Base-by-base conservation (phyloP, 2,329 filamentous ascomycete species). In the Hypocreales sp. region DNA sequence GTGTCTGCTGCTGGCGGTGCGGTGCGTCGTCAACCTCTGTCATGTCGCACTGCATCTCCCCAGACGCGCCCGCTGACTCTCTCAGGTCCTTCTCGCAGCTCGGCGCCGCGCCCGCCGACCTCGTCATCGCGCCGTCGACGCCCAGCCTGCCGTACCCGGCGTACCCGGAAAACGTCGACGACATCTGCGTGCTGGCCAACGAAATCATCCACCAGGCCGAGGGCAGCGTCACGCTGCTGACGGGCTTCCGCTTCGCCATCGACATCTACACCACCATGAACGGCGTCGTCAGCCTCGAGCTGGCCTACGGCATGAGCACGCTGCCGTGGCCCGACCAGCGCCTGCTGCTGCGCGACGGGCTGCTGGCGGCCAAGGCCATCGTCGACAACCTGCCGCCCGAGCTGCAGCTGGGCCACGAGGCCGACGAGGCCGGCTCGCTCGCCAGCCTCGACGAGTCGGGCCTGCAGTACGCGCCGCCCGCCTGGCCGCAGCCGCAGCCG, bases 231-330 rank as follows among this genome's bases (percentile, higher is more conserved):
- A 79, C 83, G 0, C 64, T 78, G 20, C 57, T 92, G 24, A 72
- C 77, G 0, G 84, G 80, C 0, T 93, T 92, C 57, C 86, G 84
- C 33, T 67, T 78, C 31, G 83, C 76, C 33, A 72, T 83, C 19
- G 70, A 75, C 27, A 72, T 90, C 20, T 92, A 82, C 48, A 68
- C 69, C 39, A 84, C 82, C 3, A 90, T 87, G 62, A 82, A 80
- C 30, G 64, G 74, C 4, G 56, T 92, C 4, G 67, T 79, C 2
- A 79, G 78, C n/a, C 70, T 84, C 41, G 83, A 92, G 43, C 67
- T 84, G 46, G 77, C 79, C 2, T 86, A 86, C 47, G 82, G 82
- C 8, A 75, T 82, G 40, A 76, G 78, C 31, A 73, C 76, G 19
- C 61, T 87, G 8, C 76, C 79, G 27, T 87, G 79, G 72, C 66